These are phyloP conservation scores for Sphaerobolus stellatus DNA, from an alignment of 1,284 basidiomycete species.

Conservation along the genomic window DNA sequence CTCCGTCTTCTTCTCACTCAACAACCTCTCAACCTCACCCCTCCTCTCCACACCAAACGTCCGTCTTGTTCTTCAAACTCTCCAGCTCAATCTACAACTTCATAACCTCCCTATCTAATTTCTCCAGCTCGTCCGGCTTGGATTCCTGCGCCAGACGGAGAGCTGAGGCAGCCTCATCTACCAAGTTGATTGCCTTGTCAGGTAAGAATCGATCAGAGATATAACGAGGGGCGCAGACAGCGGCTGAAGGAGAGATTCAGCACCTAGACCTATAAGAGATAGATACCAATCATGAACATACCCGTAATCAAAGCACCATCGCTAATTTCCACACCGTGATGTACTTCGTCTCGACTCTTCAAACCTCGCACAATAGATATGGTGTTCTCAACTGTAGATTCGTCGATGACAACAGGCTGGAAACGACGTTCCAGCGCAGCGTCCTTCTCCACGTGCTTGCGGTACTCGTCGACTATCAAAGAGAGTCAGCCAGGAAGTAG, in stretches of 20 bases:
- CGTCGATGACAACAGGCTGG: conserved; percentile 84
- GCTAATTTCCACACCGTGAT: conserved; percentile 89
- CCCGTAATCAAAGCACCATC: conserved; percentile 85
- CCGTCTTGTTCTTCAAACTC: conserved; percentile 85
- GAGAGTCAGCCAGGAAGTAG: neutral
- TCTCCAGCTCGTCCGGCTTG: conserved; percentile 85
- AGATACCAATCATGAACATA: conserved; percentile 20
- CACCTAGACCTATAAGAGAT: neutral
- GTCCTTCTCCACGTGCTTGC: conserved; percentile 90
- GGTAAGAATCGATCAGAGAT: conserved; percentile 86
- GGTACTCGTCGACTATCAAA: conserved; percentile 76
- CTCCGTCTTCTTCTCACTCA: conserved; percentile 59
- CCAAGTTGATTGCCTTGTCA: conserved; percentile 87
- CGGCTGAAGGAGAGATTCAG: conserved; percentile 30
- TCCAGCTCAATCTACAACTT: conserved; percentile 90
- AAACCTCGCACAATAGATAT: conserved; percentile 88
- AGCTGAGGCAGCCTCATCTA: conserved; percentile 87
- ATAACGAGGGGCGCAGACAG: conserved; percentile 81
- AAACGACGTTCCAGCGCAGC: conserved; percentile 88
- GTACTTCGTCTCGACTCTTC: conserved; percentile 83
- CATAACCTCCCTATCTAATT: conserved; percentile 79
- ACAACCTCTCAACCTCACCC: conserved; percentile 62
- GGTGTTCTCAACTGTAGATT: conserved; percentile 82
- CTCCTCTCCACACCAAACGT: conserved; percentile 74
- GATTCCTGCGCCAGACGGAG: conserved; percentile 89